Conservation (phyloP, 768 basidiomycete genomes). For the Tylopilus subfusipes region DNA sequence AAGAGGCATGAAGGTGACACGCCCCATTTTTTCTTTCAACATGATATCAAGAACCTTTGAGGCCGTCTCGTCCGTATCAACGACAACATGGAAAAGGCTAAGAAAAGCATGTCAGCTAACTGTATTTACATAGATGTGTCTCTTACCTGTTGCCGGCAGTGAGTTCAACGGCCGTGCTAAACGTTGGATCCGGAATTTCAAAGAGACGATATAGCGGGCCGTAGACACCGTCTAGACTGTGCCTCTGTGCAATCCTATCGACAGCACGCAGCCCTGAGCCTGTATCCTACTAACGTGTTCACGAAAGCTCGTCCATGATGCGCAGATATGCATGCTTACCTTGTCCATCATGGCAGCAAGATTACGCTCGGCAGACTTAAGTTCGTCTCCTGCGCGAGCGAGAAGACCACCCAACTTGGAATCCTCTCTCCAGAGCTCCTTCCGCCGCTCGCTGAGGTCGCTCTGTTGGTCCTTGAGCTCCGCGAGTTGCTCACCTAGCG, state of each 20-base stretch:
- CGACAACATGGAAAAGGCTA: constrained; percentile 92
- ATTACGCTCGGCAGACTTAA: constrained; percentile 73
- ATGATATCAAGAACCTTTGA: constrained; percentile 88
- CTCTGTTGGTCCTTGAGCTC: constrained; percentile 64
- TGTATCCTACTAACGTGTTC: constrained; percentile 64
- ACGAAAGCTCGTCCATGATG: background rate
- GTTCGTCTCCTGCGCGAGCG: constrained; percentile 72
- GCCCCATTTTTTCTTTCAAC: constrained; percentile 89
- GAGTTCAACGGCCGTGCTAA: constrained; percentile 89
- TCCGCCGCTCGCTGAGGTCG: constrained; percentile 73
- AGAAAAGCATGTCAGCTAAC: constrained; percentile 1
- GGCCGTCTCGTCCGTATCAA: constrained; percentile 94
- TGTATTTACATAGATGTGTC: background rate
- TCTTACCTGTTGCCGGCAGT: constrained; percentile 91
- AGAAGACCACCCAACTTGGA: constrained; percentile 80
- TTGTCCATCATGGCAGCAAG: constrained; percentile 96
- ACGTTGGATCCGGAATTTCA: constrained; percentile 82
- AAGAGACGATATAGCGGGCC: constrained; percentile 94
- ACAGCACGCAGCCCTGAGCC: constrained; percentile 84
- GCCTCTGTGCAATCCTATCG: constrained; percentile 74
- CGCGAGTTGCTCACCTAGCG: constrained; percentile 58
- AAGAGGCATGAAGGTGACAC: constrained; percentile 97
- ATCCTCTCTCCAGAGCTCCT: constrained; percentile 95
- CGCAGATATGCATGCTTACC: constrained; percentile 37
- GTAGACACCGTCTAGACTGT: constrained; percentile 79